Conservation (phyloP, 306 rosid species). For the Spatholobus suberectus region DNA sequence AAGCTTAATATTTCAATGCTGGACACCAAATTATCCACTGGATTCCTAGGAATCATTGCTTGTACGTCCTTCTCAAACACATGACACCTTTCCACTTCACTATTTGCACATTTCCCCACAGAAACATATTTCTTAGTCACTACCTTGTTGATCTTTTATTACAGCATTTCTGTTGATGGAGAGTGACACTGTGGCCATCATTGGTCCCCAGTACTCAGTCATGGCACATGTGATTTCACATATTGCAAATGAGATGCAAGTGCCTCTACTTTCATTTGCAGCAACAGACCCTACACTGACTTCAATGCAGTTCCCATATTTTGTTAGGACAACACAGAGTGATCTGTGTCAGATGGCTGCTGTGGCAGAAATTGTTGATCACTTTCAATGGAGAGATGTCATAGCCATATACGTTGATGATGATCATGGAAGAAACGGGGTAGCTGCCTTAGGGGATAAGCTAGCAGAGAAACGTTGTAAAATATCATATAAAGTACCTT, state of each 20-base stretch:
- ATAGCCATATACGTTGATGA: constrained; percentile 76
- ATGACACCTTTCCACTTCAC: background rate
- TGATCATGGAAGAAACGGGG: constrained; percentile 84
- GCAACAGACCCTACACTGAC: constrained; percentile 79
- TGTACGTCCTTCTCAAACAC: constrained; percentile 42
- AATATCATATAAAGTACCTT: constrained; percentile 68
- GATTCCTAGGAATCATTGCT: constrained; percentile 62
- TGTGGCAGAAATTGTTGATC: constrained; percentile 63
- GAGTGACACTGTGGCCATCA: constrained; percentile 62
- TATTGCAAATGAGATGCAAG: constrained; percentile 58
- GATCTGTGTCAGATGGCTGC: constrained; percentile 85
- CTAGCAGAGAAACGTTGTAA: constrained; percentile 71
- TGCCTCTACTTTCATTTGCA: constrained; percentile 61
- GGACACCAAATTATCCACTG: constrained; percentile 51
- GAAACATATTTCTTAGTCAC: background rate
- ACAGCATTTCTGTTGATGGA: constrained; percentile 61
- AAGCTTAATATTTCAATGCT: constrained; percentile 47
- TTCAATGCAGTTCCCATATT: constrained; percentile 78
- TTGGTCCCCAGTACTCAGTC: constrained; percentile 63
- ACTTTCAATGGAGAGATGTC: constrained; percentile 78
- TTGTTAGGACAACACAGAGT: constrained; percentile 67
- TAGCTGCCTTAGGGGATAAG: constrained; percentile 62
- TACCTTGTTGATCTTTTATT: background rate
- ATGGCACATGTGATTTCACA: constrained; percentile 61
- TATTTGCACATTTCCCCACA: too few relatives aligned